A percentile compares a stretch with the other conserved stretches of the same genome.
phyloP scores from a whole-genome alignment of 164 flowering plant species.

The Euptelea pleiosperma region DNA sequence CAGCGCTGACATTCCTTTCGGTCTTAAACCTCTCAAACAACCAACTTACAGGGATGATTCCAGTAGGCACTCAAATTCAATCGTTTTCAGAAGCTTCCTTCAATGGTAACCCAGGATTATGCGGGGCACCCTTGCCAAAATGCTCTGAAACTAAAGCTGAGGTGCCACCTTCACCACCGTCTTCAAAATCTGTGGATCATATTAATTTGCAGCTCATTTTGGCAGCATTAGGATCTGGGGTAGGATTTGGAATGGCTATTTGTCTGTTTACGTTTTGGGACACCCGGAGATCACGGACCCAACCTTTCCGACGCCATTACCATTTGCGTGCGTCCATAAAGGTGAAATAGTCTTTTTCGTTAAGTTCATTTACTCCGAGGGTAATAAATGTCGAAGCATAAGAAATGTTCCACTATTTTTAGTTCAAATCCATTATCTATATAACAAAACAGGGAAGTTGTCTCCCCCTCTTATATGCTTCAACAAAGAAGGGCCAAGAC shows the following conservation, averaged over 20 bases:
- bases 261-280: slow-evolving; percentile 37
- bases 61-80: slow-evolving; percentile 26
- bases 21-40: slow-evolving; percentile 36
- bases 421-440: too few relatives aligned
- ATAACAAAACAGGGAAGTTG: too few relatives aligned
- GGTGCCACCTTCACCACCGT: too few relatives aligned
- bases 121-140: slow-evolving; percentile 27
- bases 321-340: too few relatives aligned
- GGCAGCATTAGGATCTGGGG: slow-evolving; percentile 47
- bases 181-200: not conserved
- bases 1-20: slow-evolving; percentile 23
- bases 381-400: too few relatives aligned
- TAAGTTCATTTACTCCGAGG: too few relatives aligned
- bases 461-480: too few relatives aligned
- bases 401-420: too few relatives aligned
- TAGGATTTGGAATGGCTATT: slow-evolving; percentile 36
- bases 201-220: slow-evolving; percentile 42
- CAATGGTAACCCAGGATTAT: slow-evolving; percentile 29
- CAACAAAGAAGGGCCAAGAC: too few relatives aligned
- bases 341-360: too few relatives aligned
- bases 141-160: not conserved
- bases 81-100: slow-evolving; percentile 25
- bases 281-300: too few relatives aligned
- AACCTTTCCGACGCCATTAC: too few relatives aligned
- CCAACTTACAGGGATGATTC: slow-evolving; percentile 28